Base-by-base conservation (phyloP, 129 eudicot genomes). In the Flaveria linearis region DNA sequence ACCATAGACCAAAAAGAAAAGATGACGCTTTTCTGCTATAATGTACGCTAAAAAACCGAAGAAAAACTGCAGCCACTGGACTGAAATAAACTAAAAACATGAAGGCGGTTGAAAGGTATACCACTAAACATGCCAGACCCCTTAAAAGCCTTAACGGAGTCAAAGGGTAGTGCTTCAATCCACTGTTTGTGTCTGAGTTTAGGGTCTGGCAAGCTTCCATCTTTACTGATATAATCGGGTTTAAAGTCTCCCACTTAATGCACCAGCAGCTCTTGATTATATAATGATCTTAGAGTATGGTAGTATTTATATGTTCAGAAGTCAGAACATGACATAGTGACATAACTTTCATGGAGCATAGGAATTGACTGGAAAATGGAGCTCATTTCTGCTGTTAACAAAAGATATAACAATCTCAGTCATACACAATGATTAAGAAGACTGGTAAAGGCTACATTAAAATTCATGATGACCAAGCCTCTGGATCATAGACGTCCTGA, bases 41-140 rank as follows among this genome's bases (percentile, higher is more conserved):
- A 45, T 84, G 96, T 26, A 87, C 30, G 77, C 96, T 89, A 78
- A 85, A 83, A 16, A 89, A 79, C 28, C 96, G 92, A 58, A 89
- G 63, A 20, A 89, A 28, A 16, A 83, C 77, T 9, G 83, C 84
- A 58, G 71, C 69, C 1, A 77, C 74, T 3, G 92, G 96, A 20
- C 75, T 89, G 62, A 89, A 89, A 74, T 85, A 92, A 22, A 87
- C 96, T 62, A 92, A 51, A 60, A 85, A 89, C 89, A 82, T 87
- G 74, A 89, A 89, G 53, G 97, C 97, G 10, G 97, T 87, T 14
- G 88, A 92, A 74, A 92, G 84, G 76, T 81, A 80, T 60, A 89
- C 77, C 9, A 76, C 63, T 74, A 92, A 80, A 70, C 97, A 92
- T 84, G 87, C 79, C 65, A 87, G 17, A 78, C 97, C 97, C 83